A percentile compares a stretch with the other conserved stretches of the same genome.
Conservation (phyloP, 495 filamentous ascomycete species). For the Xanthoparmelia taractica region DNA sequence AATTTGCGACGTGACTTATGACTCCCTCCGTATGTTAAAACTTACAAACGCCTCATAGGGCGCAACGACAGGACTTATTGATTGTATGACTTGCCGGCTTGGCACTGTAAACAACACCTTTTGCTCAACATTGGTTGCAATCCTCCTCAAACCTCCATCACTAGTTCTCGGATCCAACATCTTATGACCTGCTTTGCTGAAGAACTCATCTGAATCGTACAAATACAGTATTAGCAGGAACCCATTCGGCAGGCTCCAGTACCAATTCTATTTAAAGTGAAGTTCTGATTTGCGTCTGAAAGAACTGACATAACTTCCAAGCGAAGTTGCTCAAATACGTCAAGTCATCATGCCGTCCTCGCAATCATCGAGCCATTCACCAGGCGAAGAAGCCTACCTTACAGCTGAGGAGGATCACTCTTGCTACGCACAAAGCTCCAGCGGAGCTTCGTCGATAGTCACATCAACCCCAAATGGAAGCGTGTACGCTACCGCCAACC, state of each 20-base stretch:
- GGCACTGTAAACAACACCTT: constrained; percentile 10
- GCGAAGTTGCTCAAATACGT: neutral
- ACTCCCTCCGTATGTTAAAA: neutral
- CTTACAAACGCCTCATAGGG: neutral
- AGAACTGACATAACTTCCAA: neutral
- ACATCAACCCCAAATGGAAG: neutral
- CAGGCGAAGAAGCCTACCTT: neutral
- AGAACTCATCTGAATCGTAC: neutral
- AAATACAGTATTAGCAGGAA: neutral
- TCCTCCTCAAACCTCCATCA: no score
- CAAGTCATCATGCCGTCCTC: neutral
- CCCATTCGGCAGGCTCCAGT: neutral
- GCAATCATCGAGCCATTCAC: neutral
- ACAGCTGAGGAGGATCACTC: neutral
- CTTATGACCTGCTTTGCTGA: neutral
- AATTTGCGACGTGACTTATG: neutral
- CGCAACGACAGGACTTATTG: neutral
- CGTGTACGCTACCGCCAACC: neutral
- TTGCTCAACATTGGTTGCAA: neutral
- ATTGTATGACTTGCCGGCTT: constrained; percentile 6
- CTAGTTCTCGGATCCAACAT: neutral
- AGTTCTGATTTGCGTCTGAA: neutral
- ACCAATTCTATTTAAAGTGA: neutral
- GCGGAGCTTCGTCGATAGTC: neutral
- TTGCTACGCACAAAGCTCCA: neutral